Conservation (phyloP, 2,329 filamentous ascomycete genomes). For the Pseudogymnoascus destructans region DNA sequence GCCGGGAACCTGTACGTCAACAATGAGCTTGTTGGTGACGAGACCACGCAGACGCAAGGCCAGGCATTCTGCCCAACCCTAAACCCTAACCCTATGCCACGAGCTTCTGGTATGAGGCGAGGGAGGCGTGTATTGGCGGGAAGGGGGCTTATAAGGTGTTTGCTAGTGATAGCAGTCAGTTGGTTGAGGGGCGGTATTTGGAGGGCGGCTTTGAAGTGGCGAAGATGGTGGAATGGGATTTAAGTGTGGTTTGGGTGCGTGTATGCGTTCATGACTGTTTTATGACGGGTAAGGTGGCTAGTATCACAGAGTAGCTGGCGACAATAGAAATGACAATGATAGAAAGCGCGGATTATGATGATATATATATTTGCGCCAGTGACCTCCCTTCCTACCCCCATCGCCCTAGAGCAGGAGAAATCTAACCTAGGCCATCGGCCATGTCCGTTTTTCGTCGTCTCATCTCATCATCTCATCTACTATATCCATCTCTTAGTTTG, state of each 20-base stretch:
- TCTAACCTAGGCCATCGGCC: background rate
- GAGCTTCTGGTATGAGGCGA: slow-evolving; percentile 32
- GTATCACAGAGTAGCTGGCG: background rate
- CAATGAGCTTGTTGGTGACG: slow-evolving; percentile 26
- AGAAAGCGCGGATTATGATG: background rate
- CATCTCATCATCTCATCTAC: background rate
- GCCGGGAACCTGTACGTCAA: slow-evolving; percentile 27
- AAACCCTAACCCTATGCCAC: too few relatives aligned
- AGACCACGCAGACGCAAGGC: slow-evolving; percentile 24
- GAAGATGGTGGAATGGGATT: slow-evolving; percentile 11
- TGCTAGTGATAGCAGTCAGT: slow-evolving; percentile 9
- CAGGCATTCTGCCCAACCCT: too few relatives aligned
- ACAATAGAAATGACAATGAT: background rate
- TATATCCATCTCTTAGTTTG: background rate
- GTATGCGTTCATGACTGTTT: background rate
- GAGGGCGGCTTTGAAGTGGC: slow-evolving; percentile 7
- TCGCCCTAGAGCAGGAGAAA: background rate
- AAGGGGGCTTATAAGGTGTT: slow-evolving; percentile 29
- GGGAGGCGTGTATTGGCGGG: slow-evolving; percentile 29
- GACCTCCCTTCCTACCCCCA: background rate
- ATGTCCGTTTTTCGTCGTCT: background rate
- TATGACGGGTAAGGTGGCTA: background rate
- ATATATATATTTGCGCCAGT: slow-evolving; percentile 2
- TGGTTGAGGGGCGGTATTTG: slow-evolving; percentile 6
- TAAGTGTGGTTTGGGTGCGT: background rate